Base-by-base conservation (phyloP, 768 basidiomycete genomes). In the Coprinopsis marcescibilis region DNA sequence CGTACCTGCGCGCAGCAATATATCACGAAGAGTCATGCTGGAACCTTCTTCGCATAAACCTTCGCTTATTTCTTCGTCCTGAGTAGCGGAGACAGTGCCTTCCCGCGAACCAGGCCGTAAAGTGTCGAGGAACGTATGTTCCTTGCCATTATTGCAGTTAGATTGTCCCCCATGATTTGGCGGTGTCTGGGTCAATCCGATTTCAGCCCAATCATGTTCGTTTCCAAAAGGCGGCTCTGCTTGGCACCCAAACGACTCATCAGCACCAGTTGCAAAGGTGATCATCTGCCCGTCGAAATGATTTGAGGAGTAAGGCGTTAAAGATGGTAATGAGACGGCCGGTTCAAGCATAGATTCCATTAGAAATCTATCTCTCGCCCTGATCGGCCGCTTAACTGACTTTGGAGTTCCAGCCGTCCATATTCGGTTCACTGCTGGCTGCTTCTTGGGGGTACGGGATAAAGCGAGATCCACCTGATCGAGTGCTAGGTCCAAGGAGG, bases 21-120 rank as follows among this genome's bases (percentile, higher is more conserved):
- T 69, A 51, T 76, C 75, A 10, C 67, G 67, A 24, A 77, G 60
- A 17, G 72, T 75, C 67, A 76, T 68, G 52, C 76, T 77, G 4
- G 62, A 63, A 12, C 56, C 67, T 48, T 75, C 76, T 27, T 65
- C 60, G 13, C 26, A 45, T 37, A 61, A 60, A n/a, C 46, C 55
- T 26, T 65, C 60, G 12, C 57, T 58, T n/a, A 54, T 49, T 8
- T 57, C 65, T 14, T 51, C 56, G 3, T 49, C 49, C 12, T 49
- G 41, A 13, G 26, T 43, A n/a, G 15, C 41, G 2, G 41, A 14
- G 13, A 12, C 17, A 49, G 10, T 30, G n/a, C n/a, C n/a, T n/a
- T n/a, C n/a, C n/a, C n/a, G n/a, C n/a, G n/a, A n/a, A n/a, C n/a
- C n/a, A n/a, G n/a, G n/a, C n/a, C n/a, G n/a, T n/a, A n/a, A n/a